Conservation (phyloP, 140 eudicot species). For the Erigeron philadelphicus region DNA sequence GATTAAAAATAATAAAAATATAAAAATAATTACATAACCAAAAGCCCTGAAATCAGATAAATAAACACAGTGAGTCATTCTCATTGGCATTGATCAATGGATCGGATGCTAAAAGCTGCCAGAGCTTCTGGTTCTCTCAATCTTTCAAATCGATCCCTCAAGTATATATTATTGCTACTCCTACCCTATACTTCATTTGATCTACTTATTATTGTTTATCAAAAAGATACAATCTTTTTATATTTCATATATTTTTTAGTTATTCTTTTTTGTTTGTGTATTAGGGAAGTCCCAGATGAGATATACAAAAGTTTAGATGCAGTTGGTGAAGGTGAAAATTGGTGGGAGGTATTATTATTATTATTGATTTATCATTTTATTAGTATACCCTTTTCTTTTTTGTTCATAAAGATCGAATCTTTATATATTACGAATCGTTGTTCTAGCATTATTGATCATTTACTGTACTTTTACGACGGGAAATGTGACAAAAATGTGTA, state of each 20-base stretch:
- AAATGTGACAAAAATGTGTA: too few relatives aligned
- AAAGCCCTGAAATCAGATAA: too few relatives aligned
- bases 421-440: background rate
- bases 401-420: background rate
- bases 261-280: background rate
- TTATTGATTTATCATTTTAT: background rate
- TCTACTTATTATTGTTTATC: too few relatives aligned
- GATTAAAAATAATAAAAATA: too few relatives aligned
- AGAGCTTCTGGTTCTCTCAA: constrained; percentile 91
- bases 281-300: constrained; percentile 88
- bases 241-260: background rate
- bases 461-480: too few relatives aligned
- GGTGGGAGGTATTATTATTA: constrained; percentile 86
- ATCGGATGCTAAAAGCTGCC: constrained; percentile 82
- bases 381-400: background rate
- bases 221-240: background rate
- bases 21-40: too few relatives aligned
- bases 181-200: constrained; percentile 1
- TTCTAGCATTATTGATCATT: too few relatives aligned
- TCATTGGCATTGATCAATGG: constrained; percentile 39
- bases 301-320: constrained; percentile 84
- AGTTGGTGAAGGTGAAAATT: constrained; percentile 78
- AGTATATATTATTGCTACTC: constrained; percentile 25
- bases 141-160: constrained; percentile 87
- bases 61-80: background rate